Evolutionary conservation across 2,329 filamentous ascomycete species (phyloP), one percentile per base, ranked within the genome.

Genomic region (Fusarium protoensiforme): DNA sequence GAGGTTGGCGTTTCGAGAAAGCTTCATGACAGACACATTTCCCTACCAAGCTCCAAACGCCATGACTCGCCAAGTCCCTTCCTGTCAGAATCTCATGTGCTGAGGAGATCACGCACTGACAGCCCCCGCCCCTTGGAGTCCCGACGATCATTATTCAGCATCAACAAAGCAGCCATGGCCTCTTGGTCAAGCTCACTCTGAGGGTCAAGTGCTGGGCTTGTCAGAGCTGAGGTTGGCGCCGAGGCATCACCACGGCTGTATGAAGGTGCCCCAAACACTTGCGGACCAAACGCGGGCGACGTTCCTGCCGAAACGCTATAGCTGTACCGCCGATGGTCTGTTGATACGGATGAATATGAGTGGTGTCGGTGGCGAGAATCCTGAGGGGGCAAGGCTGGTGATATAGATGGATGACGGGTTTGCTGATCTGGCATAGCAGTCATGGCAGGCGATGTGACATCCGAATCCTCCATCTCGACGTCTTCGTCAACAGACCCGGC

Each of bases 101-200:
- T 89, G 20, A 90, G 78, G 61, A 90, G 76, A 77, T 90, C 88
- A 56, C 83, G 83, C 16, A 90, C 88, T 46, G 88, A 89, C 80
- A 90, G 83, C 0, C 87, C 87, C 59, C 88, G 81, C 11, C 82
- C 84, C 29, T 80, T 78, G 2, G 77, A 85, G 39, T 86, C 87
- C 38, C 94, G 87, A 43, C 94, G 89, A 80, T 96, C 94, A 62
- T 87, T 91, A 74, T 95, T 97, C 67, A 98, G 85, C 95, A 98
- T 97, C 80, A 98, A 83, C 75, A 98, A 81, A 4, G 95, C 95
- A 14, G 94, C 92, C 9, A 94, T 96, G 1, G 94, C 95, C 80
- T 96, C 94, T 69, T 95, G 92, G 71, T 93, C 91, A 6, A 89
- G 78, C 58, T 91, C 89, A 38, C 84, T 84, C 77, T 89, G 87